Evolutionary conservation across 495 filamentous ascomycete genomes (phyloP).

Genomic region (Delitschia confertaspora): DNA sequence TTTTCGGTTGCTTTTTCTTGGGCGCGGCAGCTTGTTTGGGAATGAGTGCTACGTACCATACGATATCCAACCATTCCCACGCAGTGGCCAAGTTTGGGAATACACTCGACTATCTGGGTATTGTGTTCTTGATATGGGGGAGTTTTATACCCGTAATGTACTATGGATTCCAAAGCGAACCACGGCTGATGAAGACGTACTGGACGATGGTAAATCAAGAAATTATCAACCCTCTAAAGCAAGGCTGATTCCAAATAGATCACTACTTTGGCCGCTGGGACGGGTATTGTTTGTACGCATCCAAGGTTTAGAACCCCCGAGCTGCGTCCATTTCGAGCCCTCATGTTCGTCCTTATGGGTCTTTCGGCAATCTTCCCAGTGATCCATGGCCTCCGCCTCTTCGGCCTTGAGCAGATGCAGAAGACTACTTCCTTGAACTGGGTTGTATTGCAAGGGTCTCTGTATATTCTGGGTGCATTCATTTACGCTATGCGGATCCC

Average conservation of each 20-base stretch:
- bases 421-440: conserved; percentile 73
- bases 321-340: conserved; percentile 76
- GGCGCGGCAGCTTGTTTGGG: conserved; percentile 70
- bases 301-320: conserved; percentile 72
- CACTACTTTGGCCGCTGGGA: conserved; percentile 62
- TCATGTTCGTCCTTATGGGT: conserved; percentile 87
- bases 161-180: conserved; percentile 72
- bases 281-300: conserved; percentile 62
- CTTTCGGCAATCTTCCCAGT: conserved; percentile 75
- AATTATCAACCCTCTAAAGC: conserved; percentile 2
- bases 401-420: conserved; percentile 49
- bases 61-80: conserved; percentile 59
- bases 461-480: conserved; percentile 80
- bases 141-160: conserved; percentile 79
- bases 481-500: conserved; percentile 66
- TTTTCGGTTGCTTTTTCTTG: conserved; percentile 69
- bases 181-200: conserved; percentile 55
- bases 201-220: conserved; percentile 64
- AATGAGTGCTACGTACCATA: conserved; percentile 76
- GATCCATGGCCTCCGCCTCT: conserved; percentile 58
- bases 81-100: conserved; percentile 53
- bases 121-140: conserved; percentile 79
- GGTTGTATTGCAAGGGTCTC: conserved; percentile 66
- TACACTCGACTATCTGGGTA: conserved; percentile 82
- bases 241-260: conserved; percentile 47